Evolutionary conservation across 2,329 filamentous ascomycete species (phyloP), one percentile per base, ranked within the genome.

Genomic region (Neoscytalidium dimidiatum): DNA sequence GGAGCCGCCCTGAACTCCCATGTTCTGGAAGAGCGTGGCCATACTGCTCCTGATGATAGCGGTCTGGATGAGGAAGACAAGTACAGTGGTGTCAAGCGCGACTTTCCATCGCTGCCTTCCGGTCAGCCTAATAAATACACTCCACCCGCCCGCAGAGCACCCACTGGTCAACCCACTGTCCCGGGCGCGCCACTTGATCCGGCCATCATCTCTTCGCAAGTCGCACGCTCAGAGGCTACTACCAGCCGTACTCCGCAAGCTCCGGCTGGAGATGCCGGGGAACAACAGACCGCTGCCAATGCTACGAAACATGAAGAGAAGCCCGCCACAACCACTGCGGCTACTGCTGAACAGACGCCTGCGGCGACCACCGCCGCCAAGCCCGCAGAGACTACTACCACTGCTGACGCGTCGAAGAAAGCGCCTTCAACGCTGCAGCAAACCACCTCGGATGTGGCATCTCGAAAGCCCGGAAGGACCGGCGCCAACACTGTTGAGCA

Each of bases 1-100:
- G 91, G 88, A 68, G 82, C 84, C 19, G 83, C 92, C 7, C 85
- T 86, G 38, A 97, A 95, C 63, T 81, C 90, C 4, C 95, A 99
- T 74, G 86, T 97, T 65, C 91, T 92, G 3, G 95, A 98, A 78
- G 95, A 99, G 81, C 89, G 94, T 73, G 86, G 92, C 61, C 82
- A 87, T n/a, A 85, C 84, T 13, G 82, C 84, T 9, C 84, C 86
- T 43, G 86, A 90, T 61, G 88, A 88, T 60, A 88, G 86, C 65
- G 89, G 87, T 14, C 78, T 85, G 29, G 92, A 97, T 69, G 95
- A 99, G 78, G 95, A 99, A 80, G 94, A 96, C 74, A 97, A 95
- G 88, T 98, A 98, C 80, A 97, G 94, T 74, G 94, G 94, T 74
- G 95, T 99, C 64, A 90, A 90, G 67, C 89, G 94, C 68, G 80